phyloP scores from a whole-genome alignment of 106 monocot genomes.

The Cymbidium sinense region DNA sequence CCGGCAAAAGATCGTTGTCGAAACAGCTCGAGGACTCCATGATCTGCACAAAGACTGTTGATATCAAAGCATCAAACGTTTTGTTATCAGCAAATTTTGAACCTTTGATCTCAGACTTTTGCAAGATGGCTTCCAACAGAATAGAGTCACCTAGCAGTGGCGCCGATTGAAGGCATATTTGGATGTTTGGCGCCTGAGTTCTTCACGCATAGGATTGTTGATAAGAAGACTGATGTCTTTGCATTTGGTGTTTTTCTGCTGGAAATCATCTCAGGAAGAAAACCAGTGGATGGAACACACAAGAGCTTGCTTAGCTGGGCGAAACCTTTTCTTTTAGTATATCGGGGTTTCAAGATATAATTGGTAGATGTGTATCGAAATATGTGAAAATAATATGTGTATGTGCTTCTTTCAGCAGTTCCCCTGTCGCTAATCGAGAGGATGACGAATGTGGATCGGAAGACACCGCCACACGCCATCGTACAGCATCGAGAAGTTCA shows the following conservation, averaged over 20 bases:
- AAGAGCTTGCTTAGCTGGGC: conserved; percentile 56
- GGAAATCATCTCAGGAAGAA: too few species aligned
- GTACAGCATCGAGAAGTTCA: too few species aligned
- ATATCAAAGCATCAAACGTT: conserved; percentile 66
- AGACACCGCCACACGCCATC: too few species aligned
- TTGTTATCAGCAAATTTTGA: conserved; percentile 41
- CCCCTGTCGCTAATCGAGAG: too few species aligned
- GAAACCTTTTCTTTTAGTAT: too few species aligned
- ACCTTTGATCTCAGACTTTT: conserved; percentile 73
- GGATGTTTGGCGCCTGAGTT: conserved; percentile 72
- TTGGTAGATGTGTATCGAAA: too few species aligned
- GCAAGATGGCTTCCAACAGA: conserved; percentile 67
- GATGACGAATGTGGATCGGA: too few species aligned
- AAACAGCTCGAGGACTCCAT: conserved; percentile 37
- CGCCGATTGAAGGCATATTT: conserved; percentile 68
- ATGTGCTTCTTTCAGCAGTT: too few species aligned
- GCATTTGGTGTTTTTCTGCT: too few species aligned
- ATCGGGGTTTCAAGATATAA: too few species aligned
- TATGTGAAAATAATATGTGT: too few species aligned
- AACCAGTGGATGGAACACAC: conserved; percentile 57
- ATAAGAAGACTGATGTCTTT: too few species aligned
- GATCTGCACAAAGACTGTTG: conserved; percentile 62
- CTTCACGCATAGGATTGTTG: conserved; percentile 61
- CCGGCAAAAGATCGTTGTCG: conserved; percentile 35
- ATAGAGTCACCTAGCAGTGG: conserved; percentile 56